Base-by-base conservation (phyloP, 2,329 filamentous ascomycete genomes). In the Xylaria sp. region DNA sequence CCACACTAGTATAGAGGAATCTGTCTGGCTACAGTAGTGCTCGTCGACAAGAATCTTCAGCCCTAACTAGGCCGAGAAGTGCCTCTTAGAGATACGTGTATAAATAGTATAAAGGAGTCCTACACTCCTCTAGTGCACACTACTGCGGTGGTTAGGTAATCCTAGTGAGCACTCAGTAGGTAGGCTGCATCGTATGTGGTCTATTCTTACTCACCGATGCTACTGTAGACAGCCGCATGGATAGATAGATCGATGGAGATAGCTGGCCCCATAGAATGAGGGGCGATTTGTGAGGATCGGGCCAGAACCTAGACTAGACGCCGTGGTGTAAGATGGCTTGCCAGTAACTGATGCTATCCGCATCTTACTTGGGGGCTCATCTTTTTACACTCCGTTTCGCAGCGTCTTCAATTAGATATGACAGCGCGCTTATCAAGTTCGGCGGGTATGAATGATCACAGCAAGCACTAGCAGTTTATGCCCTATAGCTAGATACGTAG, bases 121-220 rank as follows among this genome's bases (percentile, higher is more conserved):
- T 43, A 43, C 40, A 4, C 14, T 5, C 28, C 9, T 5, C 9
- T 31, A 31, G 28, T 31, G 9, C 17, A 42, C n/a, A 21, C 40
- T 43, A 21, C 40, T 43, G 40, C 40, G 9, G 28, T 31, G 28
- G 28, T 31, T 31, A 31, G 28, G 28, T 31, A 31, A 31, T 31
- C 4, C 4, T 31, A 31, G 28, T 31, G 28, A 4, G 9, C 9
- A 42, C 28, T 31, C 4, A 31, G 28, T 31, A 31, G 28, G 15
- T 25, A 43, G 19, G 40, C 23, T 43, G 35, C 46, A 42, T 61
- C 9, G 53, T 47, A 37, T 21, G 42, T 9, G 47, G 40, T 49
- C 47, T 62, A 62, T 62, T 62, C 47, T 62, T 7, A 35, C 9
- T 46, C 54, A 45, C n/a, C 3, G 17, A 40, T 2, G 11, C 17